A percentile compares a stretch with the other conserved stretches of the same genome.
These are phyloP conservation scores for Daldinia caldariorum DNA, from an alignment of 495 filamentous ascomycete species.

Conservation along the genomic window DNA sequence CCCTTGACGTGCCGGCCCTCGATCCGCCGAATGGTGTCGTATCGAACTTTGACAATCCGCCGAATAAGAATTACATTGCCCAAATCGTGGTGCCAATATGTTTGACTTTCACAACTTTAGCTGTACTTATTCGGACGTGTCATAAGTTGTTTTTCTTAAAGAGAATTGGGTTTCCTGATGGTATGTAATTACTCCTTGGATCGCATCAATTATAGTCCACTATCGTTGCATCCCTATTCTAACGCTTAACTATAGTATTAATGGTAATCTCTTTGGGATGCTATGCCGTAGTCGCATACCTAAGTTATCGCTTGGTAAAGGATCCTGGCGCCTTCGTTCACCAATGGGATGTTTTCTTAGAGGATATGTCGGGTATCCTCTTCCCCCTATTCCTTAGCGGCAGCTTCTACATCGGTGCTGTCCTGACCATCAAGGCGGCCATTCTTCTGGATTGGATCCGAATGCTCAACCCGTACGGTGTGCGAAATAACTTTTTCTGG, in stretches of 20 bases:
- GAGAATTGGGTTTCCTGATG: constrained; percentile 36
- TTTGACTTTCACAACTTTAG: constrained; percentile 22
- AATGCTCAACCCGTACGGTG: constrained; percentile 45
- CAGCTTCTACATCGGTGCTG: constrained; percentile 37
- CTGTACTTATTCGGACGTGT: constrained; percentile 36
- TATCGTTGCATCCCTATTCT: neutral
- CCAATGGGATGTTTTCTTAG: constrained; percentile 44
- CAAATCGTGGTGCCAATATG: constrained; percentile 34
- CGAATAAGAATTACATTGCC: constrained; percentile 43
- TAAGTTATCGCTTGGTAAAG: constrained; percentile 30
- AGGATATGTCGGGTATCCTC: constrained; percentile 30
- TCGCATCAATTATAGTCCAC: neutral
- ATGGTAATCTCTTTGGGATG: constrained; percentile 34
- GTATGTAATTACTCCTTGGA: constrained; percentile 11
- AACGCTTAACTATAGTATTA: constrained; percentile 26
- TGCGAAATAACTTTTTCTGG: constrained; percentile 42
- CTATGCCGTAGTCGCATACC: constrained; percentile 34
- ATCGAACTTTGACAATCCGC: constrained; percentile 44
- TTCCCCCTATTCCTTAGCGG: constrained; percentile 35
- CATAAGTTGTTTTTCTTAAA: constrained; percentile 33
- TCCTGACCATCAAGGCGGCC: constrained; percentile 46
- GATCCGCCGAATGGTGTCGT: constrained; percentile 38
- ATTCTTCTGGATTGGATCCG: constrained; percentile 53
- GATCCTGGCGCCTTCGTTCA: constrained; percentile 46
- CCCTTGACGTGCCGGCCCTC: constrained; percentile 43